Percentiles rank a stretch among this genome's conserved stretches.
Conservation (phyloP, 2,329 filamentous ascomycete species). For the Albifimbria verrucaria region DNA sequence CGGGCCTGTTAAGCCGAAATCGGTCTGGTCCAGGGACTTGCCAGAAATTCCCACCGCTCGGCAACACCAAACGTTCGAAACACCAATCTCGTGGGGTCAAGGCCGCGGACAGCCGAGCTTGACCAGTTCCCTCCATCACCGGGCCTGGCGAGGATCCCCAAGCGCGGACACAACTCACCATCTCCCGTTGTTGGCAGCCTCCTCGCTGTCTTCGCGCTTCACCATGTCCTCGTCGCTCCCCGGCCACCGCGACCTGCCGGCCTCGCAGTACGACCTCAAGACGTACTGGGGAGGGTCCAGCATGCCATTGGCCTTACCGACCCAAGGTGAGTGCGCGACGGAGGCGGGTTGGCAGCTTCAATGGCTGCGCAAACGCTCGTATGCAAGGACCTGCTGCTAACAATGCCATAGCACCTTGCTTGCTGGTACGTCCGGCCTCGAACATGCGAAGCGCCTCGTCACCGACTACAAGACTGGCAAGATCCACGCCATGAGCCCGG, state of each 20-base stretch:
- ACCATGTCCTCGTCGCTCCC: constrained; percentile 64
- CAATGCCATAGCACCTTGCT: constrained; percentile 69
- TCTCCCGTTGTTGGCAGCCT: constrained; percentile 11
- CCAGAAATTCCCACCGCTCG: neutral
- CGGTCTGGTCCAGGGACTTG: neutral
- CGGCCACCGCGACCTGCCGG: constrained; percentile 75
- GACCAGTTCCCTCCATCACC: neutral
- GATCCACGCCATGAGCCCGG: constrained; percentile 75
- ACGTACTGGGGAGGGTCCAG: constrained; percentile 95
- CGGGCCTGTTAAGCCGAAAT: neutral
- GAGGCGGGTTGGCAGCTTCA: too few relatives aligned
- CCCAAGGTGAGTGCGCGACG: constrained; percentile 72
- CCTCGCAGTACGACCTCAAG: constrained; percentile 85
- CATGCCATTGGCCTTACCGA: constrained; percentile 89
- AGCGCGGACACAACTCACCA: too few relatives aligned
- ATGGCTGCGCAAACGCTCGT: neutral
- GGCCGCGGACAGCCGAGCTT: neutral
- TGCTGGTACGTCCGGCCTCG: constrained; percentile 72
- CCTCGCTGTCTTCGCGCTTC: neutral
- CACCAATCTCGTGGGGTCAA: neutral
- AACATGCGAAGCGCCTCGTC: constrained; percentile 80
- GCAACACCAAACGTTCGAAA: neutral
- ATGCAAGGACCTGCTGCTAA: constrained; percentile 5
- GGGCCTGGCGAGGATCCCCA: neutral
- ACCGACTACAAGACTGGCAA: constrained; percentile 84